A percentile compares a stretch with the other conserved stretches of the same genome.
These are phyloP conservation scores for Bruguiera gymnorhiza DNA, from an alignment of 345 rosid species.

Conservation along the genomic window DNA sequence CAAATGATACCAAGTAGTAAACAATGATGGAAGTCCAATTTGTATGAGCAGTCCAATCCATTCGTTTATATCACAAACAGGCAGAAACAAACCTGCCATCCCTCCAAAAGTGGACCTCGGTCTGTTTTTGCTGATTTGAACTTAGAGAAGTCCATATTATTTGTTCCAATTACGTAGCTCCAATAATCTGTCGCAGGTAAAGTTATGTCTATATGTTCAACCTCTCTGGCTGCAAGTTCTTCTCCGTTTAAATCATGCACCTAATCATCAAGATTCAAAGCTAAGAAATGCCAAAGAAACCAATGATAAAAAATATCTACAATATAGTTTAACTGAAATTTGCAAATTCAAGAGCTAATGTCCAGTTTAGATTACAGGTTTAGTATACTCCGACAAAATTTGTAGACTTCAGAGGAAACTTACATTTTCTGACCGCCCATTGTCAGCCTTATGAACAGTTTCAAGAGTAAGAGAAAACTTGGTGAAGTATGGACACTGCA, in stretches of 20 bases:
- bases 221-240: constrained; percentile 49
- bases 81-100: constrained; percentile 59
- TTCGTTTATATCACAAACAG: not conserved
- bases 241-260: constrained; percentile 53
- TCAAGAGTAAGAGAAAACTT: constrained; percentile 59
- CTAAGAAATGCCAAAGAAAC: constrained; percentile 14
- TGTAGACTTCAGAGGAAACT: constrained; percentile 20
- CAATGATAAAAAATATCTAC: not conserved
- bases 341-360: not conserved
- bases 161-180: constrained; percentile 53
- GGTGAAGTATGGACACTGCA: constrained; percentile 71
- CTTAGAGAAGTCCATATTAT: constrained; percentile 42
- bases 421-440: constrained; percentile 59
- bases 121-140: constrained; percentile 52
- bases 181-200: constrained; percentile 59
- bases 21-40: too few species aligned
- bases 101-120: constrained; percentile 61
- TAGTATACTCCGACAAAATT: not conserved
- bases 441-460: constrained; percentile 57
- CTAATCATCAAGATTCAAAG: constrained; percentile 27
- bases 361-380: not conserved
- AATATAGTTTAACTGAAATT: not conserved
- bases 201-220: constrained; percentile 58
- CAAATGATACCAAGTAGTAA: too few species aligned
- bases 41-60: too few species aligned